phyloP scores from a whole-genome alignment of 768 basidiomycete genomes.

The Xerocomellus amylosporus region DNA sequence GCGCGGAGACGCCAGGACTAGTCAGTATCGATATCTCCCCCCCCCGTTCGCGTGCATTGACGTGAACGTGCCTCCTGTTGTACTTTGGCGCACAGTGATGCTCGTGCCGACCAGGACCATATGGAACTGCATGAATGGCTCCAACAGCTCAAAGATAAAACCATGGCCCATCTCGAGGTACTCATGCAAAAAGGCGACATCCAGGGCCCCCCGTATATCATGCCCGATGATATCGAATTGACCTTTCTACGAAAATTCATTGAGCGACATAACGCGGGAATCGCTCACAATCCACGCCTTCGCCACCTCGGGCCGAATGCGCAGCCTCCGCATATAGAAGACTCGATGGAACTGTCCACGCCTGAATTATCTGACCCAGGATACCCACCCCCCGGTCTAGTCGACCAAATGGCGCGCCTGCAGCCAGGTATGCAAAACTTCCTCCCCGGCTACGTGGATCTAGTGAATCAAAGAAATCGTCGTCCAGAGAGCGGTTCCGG shows the following conservation, averaged over 20 bases:
- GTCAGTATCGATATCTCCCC: slow-evolving; percentile 19
- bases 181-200: slow-evolving; percentile 89
- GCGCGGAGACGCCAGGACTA: slow-evolving; percentile 77
- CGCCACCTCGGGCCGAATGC: slow-evolving; percentile 46
- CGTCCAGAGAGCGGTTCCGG: slow-evolving; percentile 27
- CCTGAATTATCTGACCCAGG: slow-evolving; percentile 35
- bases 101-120: slow-evolving; percentile 82
- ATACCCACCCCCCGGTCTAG: slow-evolving; percentile 28
- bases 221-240: slow-evolving; percentile 78
- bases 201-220: slow-evolving; percentile 75
- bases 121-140: slow-evolving; percentile 89
- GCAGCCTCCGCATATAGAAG: slow-evolving; percentile 34
- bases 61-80: not conserved
- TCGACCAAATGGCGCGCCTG: slow-evolving; percentile 35
- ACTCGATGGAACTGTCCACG: slow-evolving; percentile 34
- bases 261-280: slow-evolving; percentile 70
- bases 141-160: slow-evolving; percentile 84
- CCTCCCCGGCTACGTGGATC: not conserved
- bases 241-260: slow-evolving; percentile 79
- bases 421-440: slow-evolving; percentile 30
- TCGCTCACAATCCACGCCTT: slow-evolving; percentile 78
- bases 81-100: slow-evolving; percentile 40
- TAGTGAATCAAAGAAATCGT: slow-evolving; percentile 3
- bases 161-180: slow-evolving; percentile 82
- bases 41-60: slow-evolving; percentile 3